A percentile compares a stretch with the other conserved stretches of the same genome.
Conservation (phyloP, 2,329 filamentous ascomycete species). For the Sporothrix euskadiensis region DNA sequence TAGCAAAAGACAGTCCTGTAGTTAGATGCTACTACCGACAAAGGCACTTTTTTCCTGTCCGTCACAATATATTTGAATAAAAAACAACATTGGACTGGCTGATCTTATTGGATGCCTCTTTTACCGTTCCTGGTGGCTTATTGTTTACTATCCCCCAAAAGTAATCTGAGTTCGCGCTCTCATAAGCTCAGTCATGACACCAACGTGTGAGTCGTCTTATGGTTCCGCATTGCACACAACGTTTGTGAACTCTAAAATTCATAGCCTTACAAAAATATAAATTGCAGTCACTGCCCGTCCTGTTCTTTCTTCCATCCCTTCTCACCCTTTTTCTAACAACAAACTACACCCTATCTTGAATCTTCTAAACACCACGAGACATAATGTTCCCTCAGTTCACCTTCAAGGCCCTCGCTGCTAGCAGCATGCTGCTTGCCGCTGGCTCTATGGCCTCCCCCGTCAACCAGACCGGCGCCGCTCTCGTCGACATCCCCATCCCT, state of each 20-base stretch:
- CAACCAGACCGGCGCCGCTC: neutral
- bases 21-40: neutral
- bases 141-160: neutral
- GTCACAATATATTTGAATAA: neutral
- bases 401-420: neutral
- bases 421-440: neutral
- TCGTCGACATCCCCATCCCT: neutral
- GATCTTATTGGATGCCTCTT: neutral
- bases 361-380: neutral
- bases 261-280: neutral
- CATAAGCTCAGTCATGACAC: neutral
- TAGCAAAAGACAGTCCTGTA: neutral
- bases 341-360: neutral
- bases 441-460: neutral
- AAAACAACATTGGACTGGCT: neutral
- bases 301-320: neutral
- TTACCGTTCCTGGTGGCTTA: neutral
- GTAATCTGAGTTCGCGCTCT: neutral
- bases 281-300: neutral
- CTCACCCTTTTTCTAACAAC: neutral
- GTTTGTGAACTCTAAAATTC: neutral
- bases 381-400: neutral
- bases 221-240: neutral
- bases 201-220: neutral
- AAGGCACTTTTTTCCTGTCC: neutral